A percentile compares a stretch with the other conserved stretches of the same genome.
These are phyloP conservation scores for Phylloboletellus chloephorus DNA, from an alignment of 1,284 basidiomycete genomes.

Conservation along the genomic window DNA sequence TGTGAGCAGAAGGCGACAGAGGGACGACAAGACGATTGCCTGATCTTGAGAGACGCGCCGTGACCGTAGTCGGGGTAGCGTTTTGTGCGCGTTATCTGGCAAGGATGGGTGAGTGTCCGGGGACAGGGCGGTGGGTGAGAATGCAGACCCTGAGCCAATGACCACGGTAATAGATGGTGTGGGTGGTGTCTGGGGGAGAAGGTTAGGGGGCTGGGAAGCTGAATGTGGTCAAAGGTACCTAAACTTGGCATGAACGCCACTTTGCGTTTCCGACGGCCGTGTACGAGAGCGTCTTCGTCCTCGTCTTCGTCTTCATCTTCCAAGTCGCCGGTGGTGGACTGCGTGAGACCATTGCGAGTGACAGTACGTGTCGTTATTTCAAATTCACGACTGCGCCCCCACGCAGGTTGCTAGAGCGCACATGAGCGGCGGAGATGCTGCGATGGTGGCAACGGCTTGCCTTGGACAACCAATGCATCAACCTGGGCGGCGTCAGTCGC, in stretches of 20 bases:
- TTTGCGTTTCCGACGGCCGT: constrained; percentile 67
- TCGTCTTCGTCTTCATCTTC: constrained; percentile 70
- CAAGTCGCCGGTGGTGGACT: constrained; percentile 65
- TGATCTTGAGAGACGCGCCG: constrained; percentile 70
- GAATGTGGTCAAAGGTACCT: constrained; percentile 43
- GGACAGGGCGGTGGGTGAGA: constrained; percentile 10
- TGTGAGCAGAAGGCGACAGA: constrained; percentile 10
- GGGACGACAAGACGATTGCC: constrained; percentile 35
- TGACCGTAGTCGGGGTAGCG: constrained; percentile 68
- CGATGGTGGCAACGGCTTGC: constrained; percentile 32
- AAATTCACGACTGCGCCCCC: constrained; percentile 78
- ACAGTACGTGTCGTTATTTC: constrained; percentile 77
- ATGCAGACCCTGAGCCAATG: constrained; percentile 73
- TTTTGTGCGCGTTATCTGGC: constrained; percentile 72
- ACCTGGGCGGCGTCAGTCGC: constrained; percentile 39
- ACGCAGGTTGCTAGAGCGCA: constrained; percentile 65
- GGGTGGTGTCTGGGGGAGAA: constrained; percentile 60
- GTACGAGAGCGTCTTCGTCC: constrained; percentile 45
- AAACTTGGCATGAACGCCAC: constrained; percentile 71
- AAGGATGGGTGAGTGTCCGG: constrained; percentile 26
- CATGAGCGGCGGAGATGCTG: constrained; percentile 15
- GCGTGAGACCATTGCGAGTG: constrained; percentile 54
- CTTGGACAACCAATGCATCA: constrained; percentile 84
- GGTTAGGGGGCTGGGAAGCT: constrained; percentile 20
- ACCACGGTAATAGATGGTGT: constrained; percentile 80